A percentile compares a stretch with the other conserved stretches of the same genome.
Conservation (phyloP, 352 stramenopile genomes). For the Globisporangium sylvaticum region DNA sequence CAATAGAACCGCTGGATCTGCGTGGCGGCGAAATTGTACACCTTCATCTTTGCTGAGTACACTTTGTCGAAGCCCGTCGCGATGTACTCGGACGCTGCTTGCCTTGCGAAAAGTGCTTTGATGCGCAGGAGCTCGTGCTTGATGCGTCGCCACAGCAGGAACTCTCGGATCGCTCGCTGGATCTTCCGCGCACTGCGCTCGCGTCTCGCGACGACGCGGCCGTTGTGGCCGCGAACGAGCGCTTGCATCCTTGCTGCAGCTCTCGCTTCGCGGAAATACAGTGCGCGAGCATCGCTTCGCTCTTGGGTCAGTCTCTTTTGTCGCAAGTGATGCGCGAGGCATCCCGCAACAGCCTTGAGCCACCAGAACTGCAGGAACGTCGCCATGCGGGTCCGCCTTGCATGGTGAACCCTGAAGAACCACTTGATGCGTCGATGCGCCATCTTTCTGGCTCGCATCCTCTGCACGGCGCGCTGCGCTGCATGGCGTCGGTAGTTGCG, state of each 20-base stretch:
- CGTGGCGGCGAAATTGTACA: slow-evolving; percentile 40
- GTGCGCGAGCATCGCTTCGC: slow-evolving; percentile 9
- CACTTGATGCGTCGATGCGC: slow-evolving; percentile 76
- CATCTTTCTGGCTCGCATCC: slow-evolving; percentile 33
- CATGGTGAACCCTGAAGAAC: slow-evolving; percentile 62
- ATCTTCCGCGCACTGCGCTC: slow-evolving; percentile 48
- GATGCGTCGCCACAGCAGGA: slow-evolving; percentile 38
- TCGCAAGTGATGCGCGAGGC: slow-evolving; percentile 47
- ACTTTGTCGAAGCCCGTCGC: slow-evolving; percentile 19
- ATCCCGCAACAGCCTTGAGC: slow-evolving; percentile 43
- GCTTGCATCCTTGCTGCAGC: slow-evolving; percentile 51
- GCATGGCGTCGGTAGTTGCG: slow-evolving; percentile 34
- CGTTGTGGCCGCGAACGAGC: slow-evolving; percentile 42
- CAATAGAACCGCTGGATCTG: slow-evolving; percentile 55
- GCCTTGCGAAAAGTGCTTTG: slow-evolving; percentile 22
- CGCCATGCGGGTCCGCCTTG: slow-evolving; percentile 31
- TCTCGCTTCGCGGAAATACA: slow-evolving; percentile 24
- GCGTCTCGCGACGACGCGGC: slow-evolving; percentile 25
- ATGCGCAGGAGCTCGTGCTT: slow-evolving; percentile 33
- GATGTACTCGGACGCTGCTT: slow-evolving; percentile 24
- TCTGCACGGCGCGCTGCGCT: slow-evolving; percentile 24
- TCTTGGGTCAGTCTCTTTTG: slow-evolving; percentile 15
- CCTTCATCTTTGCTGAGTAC: slow-evolving; percentile 25
- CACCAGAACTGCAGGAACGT: slow-evolving; percentile 69
- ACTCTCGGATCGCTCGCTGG: slow-evolving; percentile 33